Evolutionary conservation across 2,329 filamentous ascomycete genomes (phyloP), one percentile per base, ranked within the genome.

Genomic region (Scytalidium lignicola): DNA sequence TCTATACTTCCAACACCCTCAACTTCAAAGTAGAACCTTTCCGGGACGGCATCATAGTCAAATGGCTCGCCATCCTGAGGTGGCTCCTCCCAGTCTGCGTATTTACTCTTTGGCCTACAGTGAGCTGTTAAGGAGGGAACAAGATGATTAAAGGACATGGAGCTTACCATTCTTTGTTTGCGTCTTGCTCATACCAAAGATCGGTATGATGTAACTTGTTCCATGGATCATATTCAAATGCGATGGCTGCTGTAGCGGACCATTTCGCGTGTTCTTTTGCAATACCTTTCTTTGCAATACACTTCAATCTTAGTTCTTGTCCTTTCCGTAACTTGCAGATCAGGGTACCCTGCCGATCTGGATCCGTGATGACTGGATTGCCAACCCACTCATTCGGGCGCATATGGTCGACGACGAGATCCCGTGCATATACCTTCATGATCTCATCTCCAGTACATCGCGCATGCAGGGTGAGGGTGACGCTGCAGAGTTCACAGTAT

Each of bases 191-290:
- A 66, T 90, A 96, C 93, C 93, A 99, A 69, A 95, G 82, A 63
- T 95, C 89, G 49, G 93, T 77, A 70, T 99, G 93, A 57, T 85
- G 82, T 57, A 99, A 74, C 72, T 95, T 96, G 73, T 99, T 99
- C 69, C 95, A 88, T 52, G 93, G 93, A 67, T 99, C 93, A 69
- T 99, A 99, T 70, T 99, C 93, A 66, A 99, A 99, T 20, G 90
- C 91, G 39, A 99, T 85, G 3, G 93, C 93, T 39, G 90, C 80
- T 29, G 88, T 92, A 2, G 93, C 91, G 62, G 90, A 88, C 93
- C 93, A 99, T 70, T 99, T 99, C 9, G 93, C 89, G 70, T 99
- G 93, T 68, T 99, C 93, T 75, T 99, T 99, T 32, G 92, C 91
- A 56, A 97, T 97, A 1, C 93, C 93, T 77, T 97, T 97, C 77